Base-by-base conservation (phyloP, 2,329 filamentous ascomycete genomes). In the Neonectria ditissima region DNA sequence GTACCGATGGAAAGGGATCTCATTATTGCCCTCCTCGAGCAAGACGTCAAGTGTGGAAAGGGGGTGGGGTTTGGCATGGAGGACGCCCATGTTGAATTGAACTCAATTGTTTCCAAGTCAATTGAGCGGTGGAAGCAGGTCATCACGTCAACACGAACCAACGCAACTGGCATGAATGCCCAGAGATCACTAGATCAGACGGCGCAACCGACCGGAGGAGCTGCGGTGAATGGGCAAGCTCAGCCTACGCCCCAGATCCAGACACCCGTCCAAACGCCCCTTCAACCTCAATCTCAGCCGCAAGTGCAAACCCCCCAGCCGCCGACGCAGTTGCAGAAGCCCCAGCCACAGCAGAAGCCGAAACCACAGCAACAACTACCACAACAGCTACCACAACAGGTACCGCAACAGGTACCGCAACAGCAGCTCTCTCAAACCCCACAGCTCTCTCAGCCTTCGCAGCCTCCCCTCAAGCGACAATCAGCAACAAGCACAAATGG, bases 41-140 rank as follows among this genome's bases (percentile, higher is more conserved):
- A 82, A 20, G 80, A 80, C 3, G 72, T 81, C 18, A 80, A 81
- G 43, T 79, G 79, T 5, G 75, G 75, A 9, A 75, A 75, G 28
- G 72, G 72, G 4, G 72, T 87, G 2, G 87, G 86, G 0, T 77
- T 86, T 47, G 80, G 79, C 43, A 55, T 85, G 2, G 80, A 85
- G 34, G 86, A 89, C 69, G 80, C 82, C 1, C 82, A 86, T 55
- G 66, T 82, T 5, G 87, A 89, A 65, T 74, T 89, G 1, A 80
- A 80, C 63, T 81, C 82, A 0, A 73, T 87, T 39, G 82, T 89
- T 6, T 77, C 84, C 7, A 79, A 80, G n/a, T 83, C 84, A 2
- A 88, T 91, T 61, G 83, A 86, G 45, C 81, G 87, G 30, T 91
- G 88, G 88, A 90, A 88, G 76, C 80, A 78, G 5, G 86, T 90